Conservation (phyloP, 2,329 filamentous ascomycete genomes). For the Ophiostoma novo-ulmi region DNA sequence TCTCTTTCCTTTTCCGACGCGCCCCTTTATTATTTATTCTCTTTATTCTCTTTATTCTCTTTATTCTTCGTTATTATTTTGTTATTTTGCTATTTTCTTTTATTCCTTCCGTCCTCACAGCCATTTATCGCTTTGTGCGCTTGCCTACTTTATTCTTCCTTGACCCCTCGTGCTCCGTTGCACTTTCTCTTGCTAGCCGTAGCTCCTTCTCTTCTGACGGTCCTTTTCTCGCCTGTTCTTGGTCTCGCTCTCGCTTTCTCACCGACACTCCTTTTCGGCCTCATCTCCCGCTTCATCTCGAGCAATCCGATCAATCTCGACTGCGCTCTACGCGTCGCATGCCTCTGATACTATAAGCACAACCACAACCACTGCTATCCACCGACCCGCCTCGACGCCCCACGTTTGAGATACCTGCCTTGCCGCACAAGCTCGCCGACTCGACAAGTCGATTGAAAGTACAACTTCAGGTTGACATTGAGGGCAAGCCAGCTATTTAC, state of each 20-base stretch:
- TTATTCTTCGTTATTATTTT: neutral
- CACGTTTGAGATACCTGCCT: neutral
- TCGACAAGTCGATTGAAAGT: neutral
- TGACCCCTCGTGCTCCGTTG: conserved; percentile 2
- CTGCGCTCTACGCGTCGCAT: neutral
- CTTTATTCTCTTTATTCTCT: neutral
- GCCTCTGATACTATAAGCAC: too few species aligned
- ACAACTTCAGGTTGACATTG: neutral
- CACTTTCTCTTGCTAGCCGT: neutral
- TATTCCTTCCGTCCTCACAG: neutral
- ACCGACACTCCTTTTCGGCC: neutral
- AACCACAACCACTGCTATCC: neutral
- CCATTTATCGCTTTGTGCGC: neutral
- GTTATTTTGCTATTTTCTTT: neutral
- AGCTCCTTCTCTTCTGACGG: neutral
- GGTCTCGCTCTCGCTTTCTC: neutral
- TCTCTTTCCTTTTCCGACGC: conserved; percentile 10
- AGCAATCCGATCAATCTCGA: neutral
- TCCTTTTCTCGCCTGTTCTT: neutral
- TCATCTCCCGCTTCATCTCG: neutral
- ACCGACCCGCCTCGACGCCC: conserved; percentile 12
- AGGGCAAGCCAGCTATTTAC: neutral
- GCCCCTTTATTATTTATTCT: too few species aligned
- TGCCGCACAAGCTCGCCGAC: neutral
- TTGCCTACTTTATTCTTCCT: neutral